Base-by-base conservation (phyloP, 2,329 filamentous ascomycete species). In the Raffaelea deltoideospora region DNA sequence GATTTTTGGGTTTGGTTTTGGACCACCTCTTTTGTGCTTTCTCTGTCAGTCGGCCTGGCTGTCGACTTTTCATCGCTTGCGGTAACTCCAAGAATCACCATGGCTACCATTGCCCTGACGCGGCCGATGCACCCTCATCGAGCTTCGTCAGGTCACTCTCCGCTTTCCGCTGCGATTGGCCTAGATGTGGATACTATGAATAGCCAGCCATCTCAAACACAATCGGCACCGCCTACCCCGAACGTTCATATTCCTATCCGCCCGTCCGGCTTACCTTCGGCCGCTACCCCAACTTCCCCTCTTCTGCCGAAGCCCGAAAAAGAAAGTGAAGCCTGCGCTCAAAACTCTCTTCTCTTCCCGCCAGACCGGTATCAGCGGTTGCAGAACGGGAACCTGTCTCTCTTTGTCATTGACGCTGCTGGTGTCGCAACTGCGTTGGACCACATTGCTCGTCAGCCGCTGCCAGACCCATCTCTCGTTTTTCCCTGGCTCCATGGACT, bases 401-500 rank as follows among this genome's bases (percentile, higher is more conserved):
- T 95, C 20, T 94, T 83, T 56, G 72, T 77, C 31, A 76, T 96
- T 47, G 70, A 75, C 50, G 74, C 79, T 22, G 61, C 65, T 29
- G 71, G 72, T 21, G 65, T 95, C 31, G 73, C 75, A 10, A 65
- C 74, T 32, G 85, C 88, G 1, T 53, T 96, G 24, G 76, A 92
- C 45, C 73, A 87, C 49, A 63, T 76, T 41, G 72, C 88, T 3
- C 70, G 76, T 3, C 85, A 93, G 50, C 79, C 86, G 2, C 65
- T 96, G 19, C 88, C 90, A 7, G 76, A 88, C 38, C 76, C 90
- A 0, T 72, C 79, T n/a, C 68, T 76, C 42, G 83, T 96, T 43
- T 98, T 96, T 50, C 90, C 90, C 3, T 98, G 90, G 90, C 66
- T 95, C 19, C 90, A 98, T 59, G 90, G 90, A 19, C 62, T 96